Percentiles rank a stretch among this genome's conserved stretches.
Evolutionary conservation across 495 filamentous ascomycete genomes (phyloP).

Genomic region (Recurvomyces mirabilis): DNA sequence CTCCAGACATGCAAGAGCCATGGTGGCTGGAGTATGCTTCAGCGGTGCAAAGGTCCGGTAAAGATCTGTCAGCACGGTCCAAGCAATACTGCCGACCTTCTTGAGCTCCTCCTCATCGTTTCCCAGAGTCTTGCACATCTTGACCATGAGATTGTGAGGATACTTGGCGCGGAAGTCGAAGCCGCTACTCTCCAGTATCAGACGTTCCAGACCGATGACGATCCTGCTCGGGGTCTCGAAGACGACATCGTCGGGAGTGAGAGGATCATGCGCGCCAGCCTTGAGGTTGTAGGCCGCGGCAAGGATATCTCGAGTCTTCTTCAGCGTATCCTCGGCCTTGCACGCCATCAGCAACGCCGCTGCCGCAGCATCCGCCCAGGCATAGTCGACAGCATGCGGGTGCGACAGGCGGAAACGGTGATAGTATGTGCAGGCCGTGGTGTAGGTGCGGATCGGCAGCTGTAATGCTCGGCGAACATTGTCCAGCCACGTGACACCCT

Average conservation of each 20-base stretch:
- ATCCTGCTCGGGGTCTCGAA: slow-evolving; percentile 66
- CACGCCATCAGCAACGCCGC: slow-evolving; percentile 84
- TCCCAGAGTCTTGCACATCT: slow-evolving; percentile 51
- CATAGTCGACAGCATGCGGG: slow-evolving; percentile 36
- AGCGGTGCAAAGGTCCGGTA: slow-evolving; percentile 88
- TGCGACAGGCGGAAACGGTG: slow-evolving; percentile 79
- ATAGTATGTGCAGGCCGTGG: slow-evolving; percentile 75
- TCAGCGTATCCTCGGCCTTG: slow-evolving; percentile 95
- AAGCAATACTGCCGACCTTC: slow-evolving; percentile 34
- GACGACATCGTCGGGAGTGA: slow-evolving; percentile 67
- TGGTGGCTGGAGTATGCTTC: slow-evolving; percentile 68
- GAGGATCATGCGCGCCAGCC: slow-evolving; percentile 53
- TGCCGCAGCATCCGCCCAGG: slow-evolving; percentile 62
- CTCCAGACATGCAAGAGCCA: slow-evolving; percentile 74
- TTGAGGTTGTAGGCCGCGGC: slow-evolving; percentile 84
- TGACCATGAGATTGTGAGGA: slow-evolving; percentile 71
- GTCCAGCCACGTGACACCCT: slow-evolving; percentile 73
- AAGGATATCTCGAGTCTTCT: slow-evolving; percentile 88
- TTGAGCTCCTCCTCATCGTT: slow-evolving; percentile 29
- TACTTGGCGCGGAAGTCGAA: slow-evolving; percentile 93
- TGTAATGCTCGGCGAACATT: slow-evolving; percentile 58
- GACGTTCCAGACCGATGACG: slow-evolving; percentile 78
- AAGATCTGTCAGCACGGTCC: slow-evolving; percentile 65
- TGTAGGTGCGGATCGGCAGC: slow-evolving; percentile 74
- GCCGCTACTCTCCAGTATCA: slow-evolving; percentile 84